Evolutionary conservation across 345 rosid genomes (phyloP), one percentile per base, ranked within the genome.

Genomic region (Turritis glabra): DNA sequence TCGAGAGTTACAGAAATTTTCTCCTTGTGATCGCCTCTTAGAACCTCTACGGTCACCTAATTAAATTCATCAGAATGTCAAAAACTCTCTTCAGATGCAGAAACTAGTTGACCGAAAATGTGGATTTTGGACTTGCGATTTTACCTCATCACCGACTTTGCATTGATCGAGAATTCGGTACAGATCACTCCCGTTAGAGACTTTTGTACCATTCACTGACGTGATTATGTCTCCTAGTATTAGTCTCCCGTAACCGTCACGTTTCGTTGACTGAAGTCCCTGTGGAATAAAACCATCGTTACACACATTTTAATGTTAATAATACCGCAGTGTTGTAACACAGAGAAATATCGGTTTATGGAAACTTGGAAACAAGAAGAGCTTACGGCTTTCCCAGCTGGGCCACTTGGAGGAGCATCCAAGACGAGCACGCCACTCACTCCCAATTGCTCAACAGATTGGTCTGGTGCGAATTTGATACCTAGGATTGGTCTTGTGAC

Each of bases 381-480:
- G 58, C 85, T 74, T 90, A 94, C 97, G 60, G 98, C 98, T 85
- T 91, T 94, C 17, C 98, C 97, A 7, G 98, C 97, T 35, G 98
- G 98, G 64, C 98, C 98, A 84, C 76, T 84, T 23, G 80, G 69
- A 11, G 98, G 97, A 78, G 98, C 98, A 61, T 94, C 98, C 67
- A 94, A 85, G 63, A 94, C 91, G 14, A 94, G 98, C 69, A 94
- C 98, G n/a, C 98, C 98, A 61, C 97, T 88, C 22, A 94, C 93
- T 69, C 97, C 98, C 66, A 94, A 75, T 66, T 94, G 96, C 64
- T 94, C 97, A 29, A 94, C 98, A 22, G 97, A 94, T 75, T 94
- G 98, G 84, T 91, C 98, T 0, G 97, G 98, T 41, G 98, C 98
- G 79, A 94, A 94, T 79, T 90, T 91, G 69, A 94, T 94, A 41